phyloP scores from a whole-genome alignment of 1,139 yeast genomes.

The Geotrichum reessii region DNA sequence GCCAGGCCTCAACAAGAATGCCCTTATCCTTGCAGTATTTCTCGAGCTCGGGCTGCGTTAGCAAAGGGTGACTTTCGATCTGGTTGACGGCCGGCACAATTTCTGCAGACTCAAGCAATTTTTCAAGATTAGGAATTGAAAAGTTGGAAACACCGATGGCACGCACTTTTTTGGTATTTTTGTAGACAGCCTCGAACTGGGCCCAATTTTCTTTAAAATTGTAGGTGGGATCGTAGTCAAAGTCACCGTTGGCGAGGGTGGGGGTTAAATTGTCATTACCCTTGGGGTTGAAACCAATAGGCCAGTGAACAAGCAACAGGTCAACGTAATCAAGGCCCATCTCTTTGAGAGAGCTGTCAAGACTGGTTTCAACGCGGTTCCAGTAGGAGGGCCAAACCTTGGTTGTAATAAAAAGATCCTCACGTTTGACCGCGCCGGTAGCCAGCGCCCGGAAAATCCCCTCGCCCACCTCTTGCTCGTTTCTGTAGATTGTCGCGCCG shows the following conservation, averaged over 20 bases:
- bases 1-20: conserved; percentile 66
- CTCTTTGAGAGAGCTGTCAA: conserved; percentile 57
- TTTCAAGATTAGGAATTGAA: conserved; percentile 50
- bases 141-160: conserved; percentile 80
- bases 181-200: conserved; percentile 53
- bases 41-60: conserved; percentile 62
- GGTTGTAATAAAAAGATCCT: conserved; percentile 68
- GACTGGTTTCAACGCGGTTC: conserved; percentile 51
- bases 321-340: conserved; percentile 79
- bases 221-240: conserved; percentile 46
- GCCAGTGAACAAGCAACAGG: conserved; percentile 85
- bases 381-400: conserved; percentile 80
- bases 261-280: conserved; percentile 42
- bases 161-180: conserved; percentile 52
- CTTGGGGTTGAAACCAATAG: conserved; percentile 49
- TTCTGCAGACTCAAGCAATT: conserved; percentile 48
- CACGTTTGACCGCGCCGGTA: conserved; percentile 38
- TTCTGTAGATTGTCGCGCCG: conserved; percentile 53
- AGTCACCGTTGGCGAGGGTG: conserved; percentile 40
- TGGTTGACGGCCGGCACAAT: conserved; percentile 68
- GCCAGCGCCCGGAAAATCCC: conserved; percentile 34
- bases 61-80: conserved; percentile 67
- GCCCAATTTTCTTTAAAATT: conserved; percentile 62
- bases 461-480: conserved; percentile 52
- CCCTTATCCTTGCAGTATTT: conserved; percentile 50